Percentiles rank a stretch among this genome's conserved stretches.
phyloP scores from a whole-genome alignment of 352 stramenopile genomes.

The Globisporangium solare region DNA sequence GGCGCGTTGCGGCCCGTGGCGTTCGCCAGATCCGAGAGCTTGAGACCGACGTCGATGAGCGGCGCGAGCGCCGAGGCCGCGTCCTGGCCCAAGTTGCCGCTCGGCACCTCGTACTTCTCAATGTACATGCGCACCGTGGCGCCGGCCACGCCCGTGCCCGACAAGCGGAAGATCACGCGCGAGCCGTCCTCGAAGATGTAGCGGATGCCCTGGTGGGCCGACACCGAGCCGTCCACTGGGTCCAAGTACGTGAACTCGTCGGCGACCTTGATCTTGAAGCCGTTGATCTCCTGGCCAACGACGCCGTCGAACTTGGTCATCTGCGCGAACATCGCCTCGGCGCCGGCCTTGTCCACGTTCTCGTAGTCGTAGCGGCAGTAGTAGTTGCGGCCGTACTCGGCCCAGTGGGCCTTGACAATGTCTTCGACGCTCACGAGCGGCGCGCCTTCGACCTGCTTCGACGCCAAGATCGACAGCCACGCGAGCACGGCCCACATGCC shows the following conservation, averaged over 20 bases:
- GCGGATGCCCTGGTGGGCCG: constrained; percentile 95
- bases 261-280: constrained; percentile 77
- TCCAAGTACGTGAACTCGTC: constrained; percentile 99
- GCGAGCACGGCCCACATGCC: constrained; percentile 98
- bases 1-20: constrained; percentile 91
- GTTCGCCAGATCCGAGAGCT: constrained; percentile 91
- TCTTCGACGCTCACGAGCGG: constrained; percentile 95
- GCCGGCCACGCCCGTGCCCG: constrained; percentile 95
- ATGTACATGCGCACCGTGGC: constrained; percentile 99
- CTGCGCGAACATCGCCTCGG: constrained; percentile 69
- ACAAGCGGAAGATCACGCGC: constrained; percentile 97
- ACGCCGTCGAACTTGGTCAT: constrained; percentile 70
- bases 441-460: constrained; percentile 79
- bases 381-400: constrained; percentile 97
- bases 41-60: constrained; percentile 91
- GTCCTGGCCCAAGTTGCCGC: constrained; percentile 81
- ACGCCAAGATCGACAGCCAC: constrained; percentile 98
- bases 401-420: constrained; percentile 96
- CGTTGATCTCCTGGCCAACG: constrained; percentile 64
- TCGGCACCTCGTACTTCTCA: constrained; percentile 96
- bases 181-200: constrained; percentile 94
- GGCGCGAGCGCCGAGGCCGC: constrained; percentile 73
- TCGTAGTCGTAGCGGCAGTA: constrained; percentile 99
- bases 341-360: constrained; percentile 90
- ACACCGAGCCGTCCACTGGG: constrained; percentile 95